Base-by-base conservation (phyloP, 495 filamentous ascomycete species). In the Neurospora tetrasperma region DNA sequence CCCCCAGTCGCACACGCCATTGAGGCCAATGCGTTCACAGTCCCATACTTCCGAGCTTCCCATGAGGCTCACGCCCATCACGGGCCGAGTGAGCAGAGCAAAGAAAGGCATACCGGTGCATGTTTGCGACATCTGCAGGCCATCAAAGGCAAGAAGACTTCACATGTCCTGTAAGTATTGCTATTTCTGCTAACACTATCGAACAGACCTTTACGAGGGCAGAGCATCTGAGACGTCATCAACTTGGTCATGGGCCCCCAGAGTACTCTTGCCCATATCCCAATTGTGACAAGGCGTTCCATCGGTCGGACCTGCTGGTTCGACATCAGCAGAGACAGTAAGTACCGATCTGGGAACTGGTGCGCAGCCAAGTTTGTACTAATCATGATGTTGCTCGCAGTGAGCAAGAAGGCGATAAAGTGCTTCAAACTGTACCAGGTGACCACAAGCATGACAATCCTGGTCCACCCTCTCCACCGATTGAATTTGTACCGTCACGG, bases 281-380 rank as follows among this genome's bases (percentile, higher is more conserved):
- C 44, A 82, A 86, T 23, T 97, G 93, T 78, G 84, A 84, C 0
- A 88, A 81, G 70, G 81, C 83, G 4, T 97, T 97, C 78, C 84
- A 88, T 69, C 89, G 94, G 42, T 84, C 88, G 16, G 94, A 97
- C 81, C 82, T 97, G 35, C 85, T 96, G 40, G 84, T 86, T 39
- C 89, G 94, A 70, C 94, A 97, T 79, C 86, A 90, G 78, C 91
- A 94, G 77, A 88, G 91, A 87, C 93, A 95, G 93, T 95, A 82
- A 85, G 92, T 81, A 31, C 40, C 20, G 2, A n/a, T 12, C 12
- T 20, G 7, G 23, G 12, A 35, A n/a, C n/a, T 14, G 41, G 8
- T 12, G 16, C 42, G 31, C 42, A 12, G 41, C 9, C 39, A 43
- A 1, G 16, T 40, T 39, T 42, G 20, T 42, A 39, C 71, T 78